Conservation (phyloP, 495 filamentous ascomycete genomes). For the Daldinia caldariorum region DNA sequence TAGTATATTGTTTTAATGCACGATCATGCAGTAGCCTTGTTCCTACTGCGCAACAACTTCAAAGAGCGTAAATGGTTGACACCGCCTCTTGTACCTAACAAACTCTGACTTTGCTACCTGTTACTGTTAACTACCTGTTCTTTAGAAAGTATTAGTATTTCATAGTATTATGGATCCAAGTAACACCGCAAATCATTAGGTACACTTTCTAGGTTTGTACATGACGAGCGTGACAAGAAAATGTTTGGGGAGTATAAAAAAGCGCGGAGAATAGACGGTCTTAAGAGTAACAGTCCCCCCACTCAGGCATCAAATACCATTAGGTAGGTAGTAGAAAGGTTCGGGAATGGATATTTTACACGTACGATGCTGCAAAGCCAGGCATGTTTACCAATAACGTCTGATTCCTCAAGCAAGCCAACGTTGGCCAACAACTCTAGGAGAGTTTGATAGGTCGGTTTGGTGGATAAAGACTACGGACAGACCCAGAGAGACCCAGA, state of each 20-base stretch:
- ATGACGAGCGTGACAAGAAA: not conserved
- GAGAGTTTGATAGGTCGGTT: slow-evolving; percentile 8
- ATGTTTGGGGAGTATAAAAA: not conserved
- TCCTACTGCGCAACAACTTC: no score
- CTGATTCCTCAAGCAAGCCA: slow-evolving; percentile 5
- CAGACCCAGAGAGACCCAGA: slow-evolving; percentile 1
- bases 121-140: no score
- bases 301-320: slow-evolving; percentile 7
- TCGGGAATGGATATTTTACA: slow-evolving; percentile 3
- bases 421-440: not conserved
- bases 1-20: not conserved
- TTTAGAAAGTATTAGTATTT: no score
- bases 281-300: not conserved
- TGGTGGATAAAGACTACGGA: not conserved
- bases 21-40: not conserved
- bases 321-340: not conserved
- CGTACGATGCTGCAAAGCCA: slow-evolving; percentile 4
- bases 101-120: not conserved
- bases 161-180: not conserved
- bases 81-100: not conserved
- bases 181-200: not conserved
- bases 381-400: slow-evolving; percentile 1
- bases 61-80: no score
- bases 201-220: not conserved
- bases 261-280: not conserved